Percentiles rank a stretch among this genome's conserved stretches.
Conservation (phyloP, 441 rosid genomes). For the Mallotus japonicus region DNA sequence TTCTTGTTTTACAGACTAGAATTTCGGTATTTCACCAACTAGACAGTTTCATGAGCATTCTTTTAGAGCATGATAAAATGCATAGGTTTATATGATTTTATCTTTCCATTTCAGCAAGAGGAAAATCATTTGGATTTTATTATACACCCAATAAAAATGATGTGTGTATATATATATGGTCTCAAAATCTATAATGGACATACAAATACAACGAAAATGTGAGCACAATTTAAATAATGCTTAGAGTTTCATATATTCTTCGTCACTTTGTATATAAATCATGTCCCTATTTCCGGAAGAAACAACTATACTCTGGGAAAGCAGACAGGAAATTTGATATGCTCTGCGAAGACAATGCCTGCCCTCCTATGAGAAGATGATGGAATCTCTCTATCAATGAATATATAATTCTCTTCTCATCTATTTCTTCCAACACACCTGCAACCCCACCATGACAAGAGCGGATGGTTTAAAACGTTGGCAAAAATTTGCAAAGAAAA, state of each 20-base stretch:
- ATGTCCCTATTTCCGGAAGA: slow-evolving; percentile 33
- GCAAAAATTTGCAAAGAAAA: not conserved
- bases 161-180: too few species aligned
- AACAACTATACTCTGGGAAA: slow-evolving; percentile 41
- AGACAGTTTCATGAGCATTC: too few species aligned
- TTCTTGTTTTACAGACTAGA: too few species aligned
- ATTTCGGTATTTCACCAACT: too few species aligned
- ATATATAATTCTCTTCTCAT: slow-evolving; percentile 36
- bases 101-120: too few species aligned
- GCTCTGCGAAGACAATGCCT: slow-evolving; percentile 39
- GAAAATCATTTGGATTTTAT: too few species aligned
- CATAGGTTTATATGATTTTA: too few species aligned
- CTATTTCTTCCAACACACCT: slow-evolving; percentile 61
- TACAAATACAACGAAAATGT: not conserved
- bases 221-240: slow-evolving; percentile 16
- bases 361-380: slow-evolving; percentile 34
- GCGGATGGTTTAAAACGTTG: not conserved
- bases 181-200: not conserved
- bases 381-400: slow-evolving; percentile 56
- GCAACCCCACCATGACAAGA: slow-evolving; percentile 19
- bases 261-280: not conserved
- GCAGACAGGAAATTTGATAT: slow-evolving; percentile 42
- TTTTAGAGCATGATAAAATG: too few species aligned
- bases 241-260: slow-evolving; percentile 12
- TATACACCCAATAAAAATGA: too few species aligned